These are phyloP conservation scores for Priceomyces carsonii DNA, from an alignment of 805 yeast genomes.

Conservation along the genomic window DNA sequence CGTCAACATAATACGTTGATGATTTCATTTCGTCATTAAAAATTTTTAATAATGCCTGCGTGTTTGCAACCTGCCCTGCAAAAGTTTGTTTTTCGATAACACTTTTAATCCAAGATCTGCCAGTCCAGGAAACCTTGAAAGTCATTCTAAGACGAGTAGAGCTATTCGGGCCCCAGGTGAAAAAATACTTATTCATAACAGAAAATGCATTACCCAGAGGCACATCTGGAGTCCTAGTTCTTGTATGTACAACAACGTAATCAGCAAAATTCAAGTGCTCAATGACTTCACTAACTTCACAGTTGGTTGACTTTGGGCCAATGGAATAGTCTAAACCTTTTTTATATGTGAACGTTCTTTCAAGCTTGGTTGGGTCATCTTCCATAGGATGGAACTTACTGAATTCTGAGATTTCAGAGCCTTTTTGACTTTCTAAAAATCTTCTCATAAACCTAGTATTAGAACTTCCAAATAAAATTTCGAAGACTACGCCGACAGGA, in stretches of 20 bases:
- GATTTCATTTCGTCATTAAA: conserved; percentile 31
- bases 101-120: conserved; percentile 87
- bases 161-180: conserved; percentile 74
- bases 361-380: conserved; percentile 40
- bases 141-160: conserved; percentile 61
- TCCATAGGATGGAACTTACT: conserved; percentile 30
- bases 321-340: conserved; percentile 78
- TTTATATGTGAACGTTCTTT: conserved; percentile 62
- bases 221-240: conserved; percentile 85
- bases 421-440: conserved; percentile 45
- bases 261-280: conserved; percentile 54
- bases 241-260: conserved; percentile 59
- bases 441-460: conserved; percentile 42
- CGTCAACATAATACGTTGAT: conserved; percentile 20
- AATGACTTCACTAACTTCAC: conserved; percentile 62
- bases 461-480: conserved; percentile 64
- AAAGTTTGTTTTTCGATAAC: conserved; percentile 84
- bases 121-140: conserved; percentile 86
- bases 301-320: conserved; percentile 91
- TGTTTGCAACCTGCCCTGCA: conserved; percentile 73
- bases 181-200: conserved; percentile 68
- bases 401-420: conserved; percentile 45
- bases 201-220: conserved; percentile 87
- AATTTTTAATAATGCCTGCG: conserved; percentile 47
- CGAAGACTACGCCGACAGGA: conserved; percentile 76